phyloP scores from a whole-genome alignment of 257 asterid genomes.

The Anisodus acutangulus region DNA sequence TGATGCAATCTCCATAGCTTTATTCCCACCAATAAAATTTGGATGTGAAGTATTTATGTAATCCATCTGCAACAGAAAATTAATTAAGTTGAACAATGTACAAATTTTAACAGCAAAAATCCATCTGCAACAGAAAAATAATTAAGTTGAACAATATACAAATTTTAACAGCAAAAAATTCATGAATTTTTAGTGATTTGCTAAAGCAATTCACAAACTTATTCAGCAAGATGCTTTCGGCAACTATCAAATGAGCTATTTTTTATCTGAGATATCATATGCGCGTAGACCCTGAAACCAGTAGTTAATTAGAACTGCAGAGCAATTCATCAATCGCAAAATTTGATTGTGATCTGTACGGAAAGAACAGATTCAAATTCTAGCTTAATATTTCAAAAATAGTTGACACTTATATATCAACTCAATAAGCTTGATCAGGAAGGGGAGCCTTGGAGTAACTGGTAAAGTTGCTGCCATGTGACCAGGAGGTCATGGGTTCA shows the following conservation, averaged over 20 bases:
- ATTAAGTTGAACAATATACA: not conserved
- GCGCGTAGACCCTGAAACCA: not conserved
- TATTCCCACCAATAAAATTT: conserved; percentile 86
- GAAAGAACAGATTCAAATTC: not conserved
- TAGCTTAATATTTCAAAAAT: not conserved
- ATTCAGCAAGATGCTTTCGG: not conserved
- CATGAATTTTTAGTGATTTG: not conserved
- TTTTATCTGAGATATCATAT: conserved; percentile 20
- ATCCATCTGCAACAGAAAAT: conserved; percentile 64
- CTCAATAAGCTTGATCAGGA: not conserved
- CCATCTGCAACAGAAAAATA: conserved; percentile 59
- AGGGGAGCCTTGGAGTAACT: no score
- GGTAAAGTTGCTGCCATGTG: no score
- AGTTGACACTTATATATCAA: not conserved
- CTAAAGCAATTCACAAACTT: not conserved
- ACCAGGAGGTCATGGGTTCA: no score
- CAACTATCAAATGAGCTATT: not conserved
- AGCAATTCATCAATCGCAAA: not conserved
- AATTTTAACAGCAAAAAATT: not conserved
- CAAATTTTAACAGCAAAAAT: conserved; percentile 42
- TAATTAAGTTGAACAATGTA: not conserved
- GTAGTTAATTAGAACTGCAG: conserved; percentile 1
- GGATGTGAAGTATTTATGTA: conserved; percentile 92
- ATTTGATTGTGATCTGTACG: not conserved
- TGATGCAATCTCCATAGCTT: conserved; percentile 76